phyloP scores from a whole-genome alignment of 23 red algal species.

The Gracilaria domingensis region DNA sequence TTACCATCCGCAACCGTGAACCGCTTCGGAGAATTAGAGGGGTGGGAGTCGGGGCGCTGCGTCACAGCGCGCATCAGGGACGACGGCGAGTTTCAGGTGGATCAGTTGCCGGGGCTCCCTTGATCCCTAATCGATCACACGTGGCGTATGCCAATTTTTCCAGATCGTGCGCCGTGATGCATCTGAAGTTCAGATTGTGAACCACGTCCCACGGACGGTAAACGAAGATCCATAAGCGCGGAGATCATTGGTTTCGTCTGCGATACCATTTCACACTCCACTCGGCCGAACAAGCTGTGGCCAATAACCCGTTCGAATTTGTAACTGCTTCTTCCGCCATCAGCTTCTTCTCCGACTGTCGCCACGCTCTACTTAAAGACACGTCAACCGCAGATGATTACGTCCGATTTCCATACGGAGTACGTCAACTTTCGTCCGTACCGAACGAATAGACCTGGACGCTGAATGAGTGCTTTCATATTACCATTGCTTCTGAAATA shows the following conservation, averaged over 20 bases:
- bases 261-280: too few species aligned
- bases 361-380: neutral
- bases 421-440: neutral
- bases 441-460: neutral
- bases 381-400: neutral
- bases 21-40: neutral
- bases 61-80: neutral
- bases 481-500: neutral
- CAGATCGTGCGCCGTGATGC: slow-evolving; percentile 10
- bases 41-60: too few species aligned
- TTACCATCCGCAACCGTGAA: slow-evolving; percentile 2
- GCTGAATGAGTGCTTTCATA: neutral
- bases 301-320: neutral
- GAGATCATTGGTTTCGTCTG: slow-evolving; percentile 14
- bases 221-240: neutral
- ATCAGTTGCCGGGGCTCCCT: neutral
- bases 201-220: too few species aligned
- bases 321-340: neutral
- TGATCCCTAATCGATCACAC: slow-evolving; percentile 42
- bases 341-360: too few species aligned
- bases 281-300: neutral
- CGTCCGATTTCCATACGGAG: neutral
- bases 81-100: too few species aligned
- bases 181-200: too few species aligned
- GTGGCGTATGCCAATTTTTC: slow-evolving; percentile 26